A percentile compares a stretch with the other conserved stretches of the same genome.
Evolutionary conservation across 495 filamentous ascomycete genomes (phyloP).

Genomic region (Podospora pseudopauciseta): DNA sequence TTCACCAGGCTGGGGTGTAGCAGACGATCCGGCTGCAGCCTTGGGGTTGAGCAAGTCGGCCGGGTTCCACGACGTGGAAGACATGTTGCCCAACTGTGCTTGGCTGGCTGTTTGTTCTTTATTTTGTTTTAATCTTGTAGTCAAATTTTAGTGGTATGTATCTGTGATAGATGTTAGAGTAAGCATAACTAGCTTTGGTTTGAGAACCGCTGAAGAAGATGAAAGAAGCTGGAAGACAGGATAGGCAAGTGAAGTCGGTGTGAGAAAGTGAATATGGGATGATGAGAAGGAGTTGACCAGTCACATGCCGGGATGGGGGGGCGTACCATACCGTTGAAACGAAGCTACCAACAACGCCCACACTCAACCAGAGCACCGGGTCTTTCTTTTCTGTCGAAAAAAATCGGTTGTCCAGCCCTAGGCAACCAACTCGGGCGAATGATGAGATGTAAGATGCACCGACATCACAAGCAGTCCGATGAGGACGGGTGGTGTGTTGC

Average conservation of each 20-base stretch:
- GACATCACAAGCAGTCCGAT: slow-evolving; percentile 2
- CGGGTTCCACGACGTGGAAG: slow-evolving; percentile 23
- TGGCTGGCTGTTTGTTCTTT: neutral
- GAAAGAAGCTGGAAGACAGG: neutral
- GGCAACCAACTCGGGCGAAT: slow-evolving; percentile 1
- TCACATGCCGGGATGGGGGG: neutral
- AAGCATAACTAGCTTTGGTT: neutral
- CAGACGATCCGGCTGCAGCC: slow-evolving; percentile 12
- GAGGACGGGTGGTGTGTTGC: neutral
- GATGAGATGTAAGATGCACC: slow-evolving; percentile 2
- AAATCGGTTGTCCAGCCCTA: neutral
- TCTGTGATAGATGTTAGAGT: neutral
- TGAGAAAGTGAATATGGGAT: neutral
- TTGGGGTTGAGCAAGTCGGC: slow-evolving; percentile 29
- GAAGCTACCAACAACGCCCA: slow-evolving; percentile 1
- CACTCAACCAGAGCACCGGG: neutral
- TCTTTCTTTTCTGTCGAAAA: neutral
- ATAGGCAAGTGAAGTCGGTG: neutral
- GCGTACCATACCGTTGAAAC: neutral
- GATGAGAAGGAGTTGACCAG: neutral
- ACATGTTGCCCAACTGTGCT: slow-evolving; percentile 20
- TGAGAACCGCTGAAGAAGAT: neutral
- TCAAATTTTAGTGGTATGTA: neutral
- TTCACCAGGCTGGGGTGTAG: slow-evolving; percentile 18
- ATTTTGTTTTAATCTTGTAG: neutral